Conservation (phyloP, 2,329 filamentous ascomycete species). For the Arthroderma sp. region DNA sequence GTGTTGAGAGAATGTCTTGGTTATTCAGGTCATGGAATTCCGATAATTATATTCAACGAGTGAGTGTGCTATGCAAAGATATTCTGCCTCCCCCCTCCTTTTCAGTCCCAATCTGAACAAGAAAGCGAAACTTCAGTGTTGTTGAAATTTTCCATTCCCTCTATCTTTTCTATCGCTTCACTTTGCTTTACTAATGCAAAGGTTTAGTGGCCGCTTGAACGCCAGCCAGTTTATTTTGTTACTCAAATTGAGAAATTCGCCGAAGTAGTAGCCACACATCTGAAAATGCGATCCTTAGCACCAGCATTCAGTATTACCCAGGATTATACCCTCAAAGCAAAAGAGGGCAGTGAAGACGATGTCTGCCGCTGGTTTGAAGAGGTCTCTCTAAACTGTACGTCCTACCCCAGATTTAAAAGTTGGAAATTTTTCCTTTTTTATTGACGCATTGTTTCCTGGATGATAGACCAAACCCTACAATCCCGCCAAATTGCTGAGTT, state of each 20-base stretch:
- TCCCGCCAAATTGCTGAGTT: slow-evolving; percentile 26
- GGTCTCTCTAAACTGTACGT: slow-evolving; percentile 28
- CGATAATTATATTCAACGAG: slow-evolving; percentile 22
- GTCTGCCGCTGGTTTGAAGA: slow-evolving; percentile 29
- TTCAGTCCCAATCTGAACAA: no score
- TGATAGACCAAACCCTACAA: slow-evolving; percentile 24
- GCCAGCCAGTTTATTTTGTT: slow-evolving; percentile 38
- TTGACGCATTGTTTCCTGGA: slow-evolving; percentile 1
- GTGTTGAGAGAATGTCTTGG: slow-evolving; percentile 47
- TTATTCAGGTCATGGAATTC: slow-evolving; percentile 42
- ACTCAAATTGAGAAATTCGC: slow-evolving; percentile 46
- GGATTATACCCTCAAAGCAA: slow-evolving; percentile 25
- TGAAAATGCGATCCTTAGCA: slow-evolving; percentile 42
- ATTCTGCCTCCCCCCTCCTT: background rate
- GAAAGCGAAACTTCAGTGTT: no score
- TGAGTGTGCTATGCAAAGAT: slow-evolving; percentile 13
- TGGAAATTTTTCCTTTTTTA: background rate
- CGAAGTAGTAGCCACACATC: slow-evolving; percentile 43
- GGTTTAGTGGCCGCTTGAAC: slow-evolving; percentile 41
- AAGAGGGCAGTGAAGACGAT: slow-evolving; percentile 26
- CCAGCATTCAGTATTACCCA: slow-evolving; percentile 26
- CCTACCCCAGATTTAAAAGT: background rate
- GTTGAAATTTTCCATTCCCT: background rate
- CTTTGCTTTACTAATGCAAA: background rate
- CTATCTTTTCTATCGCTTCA: background rate